These are phyloP conservation scores for Cnidoscolus chayamansa DNA, from an alignment of 441 rosid genomes.

Conservation along the genomic window DNA sequence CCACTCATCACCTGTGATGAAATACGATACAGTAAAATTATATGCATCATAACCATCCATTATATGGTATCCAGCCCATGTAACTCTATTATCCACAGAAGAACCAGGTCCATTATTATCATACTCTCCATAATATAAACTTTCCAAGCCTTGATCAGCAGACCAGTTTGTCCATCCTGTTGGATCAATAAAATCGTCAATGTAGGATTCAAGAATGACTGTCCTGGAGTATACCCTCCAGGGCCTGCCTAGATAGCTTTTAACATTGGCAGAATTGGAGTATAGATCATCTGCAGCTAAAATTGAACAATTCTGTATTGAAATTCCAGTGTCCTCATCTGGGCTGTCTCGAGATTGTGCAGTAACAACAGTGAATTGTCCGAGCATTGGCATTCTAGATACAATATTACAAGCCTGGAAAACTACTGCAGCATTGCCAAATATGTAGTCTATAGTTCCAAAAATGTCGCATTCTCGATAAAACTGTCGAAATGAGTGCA, in stretches of 20 bases:
- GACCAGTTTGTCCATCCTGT: slow-evolving; percentile 67
- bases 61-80: slow-evolving; percentile 58
- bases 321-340: slow-evolving; percentile 75
- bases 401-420: slow-evolving; percentile 67
- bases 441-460: slow-evolving; percentile 77
- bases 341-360: slow-evolving; percentile 69
- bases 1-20: slow-evolving; percentile 72
- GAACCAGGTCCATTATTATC: slow-evolving; percentile 74
- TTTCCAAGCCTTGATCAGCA: slow-evolving; percentile 42
- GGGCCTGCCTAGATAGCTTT: slow-evolving; percentile 75
- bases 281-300: slow-evolving; percentile 47
- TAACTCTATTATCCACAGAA: slow-evolving; percentile 47
- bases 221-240: slow-evolving; percentile 60
- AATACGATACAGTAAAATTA: slow-evolving; percentile 60
- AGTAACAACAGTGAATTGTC: slow-evolving; percentile 67
- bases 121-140: slow-evolving; percentile 71
- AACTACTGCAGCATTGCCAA: slow-evolving; percentile 75
- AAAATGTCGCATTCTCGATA: slow-evolving; percentile 74
- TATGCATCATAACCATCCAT: slow-evolving; percentile 66
- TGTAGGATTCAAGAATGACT: slow-evolving; percentile 60
- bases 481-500: slow-evolving; percentile 79
- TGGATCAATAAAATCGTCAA: slow-evolving; percentile 62
- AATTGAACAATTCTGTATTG: slow-evolving; percentile 72
- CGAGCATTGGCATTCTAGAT: slow-evolving; percentile 57
- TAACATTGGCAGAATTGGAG: slow-evolving; percentile 32